These are phyloP conservation scores for Hypholoma sublateritium DNA, from an alignment of 768 basidiomycete genomes.

Conservation along the genomic window DNA sequence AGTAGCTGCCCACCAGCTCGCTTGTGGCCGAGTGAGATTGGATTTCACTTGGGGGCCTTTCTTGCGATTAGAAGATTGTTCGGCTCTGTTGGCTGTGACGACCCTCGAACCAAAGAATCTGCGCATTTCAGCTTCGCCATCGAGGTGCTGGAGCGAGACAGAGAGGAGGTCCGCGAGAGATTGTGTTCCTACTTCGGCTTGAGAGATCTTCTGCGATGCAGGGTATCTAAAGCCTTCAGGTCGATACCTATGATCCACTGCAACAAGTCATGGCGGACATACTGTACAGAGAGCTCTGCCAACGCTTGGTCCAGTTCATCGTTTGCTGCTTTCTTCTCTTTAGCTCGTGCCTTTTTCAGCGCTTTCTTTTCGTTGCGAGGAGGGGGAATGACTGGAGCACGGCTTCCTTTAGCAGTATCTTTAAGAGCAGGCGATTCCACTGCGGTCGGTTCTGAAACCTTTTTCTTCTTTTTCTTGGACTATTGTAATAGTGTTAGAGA, in stretches of 20 bases:
- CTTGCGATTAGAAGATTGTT: conserved; percentile 32
- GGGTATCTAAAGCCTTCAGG: conserved; percentile 42
- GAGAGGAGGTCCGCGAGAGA: conserved; percentile 60
- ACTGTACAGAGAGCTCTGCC: conserved; percentile 83
- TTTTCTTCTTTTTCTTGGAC: conserved; percentile 47
- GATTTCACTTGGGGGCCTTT: conserved; percentile 55
- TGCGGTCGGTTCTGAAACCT: conserved; percentile 14
- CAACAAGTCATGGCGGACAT: conserved; percentile 16
- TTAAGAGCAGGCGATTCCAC: neutral
- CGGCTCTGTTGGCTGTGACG: conserved; percentile 58
- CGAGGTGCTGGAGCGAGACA: conserved; percentile 80
- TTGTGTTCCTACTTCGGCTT: conserved; percentile 26
- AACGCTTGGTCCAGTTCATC: conserved; percentile 87
- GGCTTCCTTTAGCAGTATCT: conserved; percentile 4
- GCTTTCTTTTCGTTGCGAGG: conserved; percentile 53
- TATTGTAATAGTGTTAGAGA: neutral
- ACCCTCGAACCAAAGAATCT: conserved; percentile 94
- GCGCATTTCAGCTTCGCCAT: conserved; percentile 87
- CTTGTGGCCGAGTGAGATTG: conserved; percentile 73
- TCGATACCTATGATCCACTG: neutral
- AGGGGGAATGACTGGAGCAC: conserved; percentile 15
- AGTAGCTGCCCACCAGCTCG: conserved; percentile 72
- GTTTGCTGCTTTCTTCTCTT: conserved; percentile 61
- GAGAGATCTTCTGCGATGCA: conserved; percentile 41
- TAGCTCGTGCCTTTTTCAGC: conserved; percentile 62